Base-by-base conservation (phyloP, 768 basidiomycete species). In the Tricholoma flavovirens region DNA sequence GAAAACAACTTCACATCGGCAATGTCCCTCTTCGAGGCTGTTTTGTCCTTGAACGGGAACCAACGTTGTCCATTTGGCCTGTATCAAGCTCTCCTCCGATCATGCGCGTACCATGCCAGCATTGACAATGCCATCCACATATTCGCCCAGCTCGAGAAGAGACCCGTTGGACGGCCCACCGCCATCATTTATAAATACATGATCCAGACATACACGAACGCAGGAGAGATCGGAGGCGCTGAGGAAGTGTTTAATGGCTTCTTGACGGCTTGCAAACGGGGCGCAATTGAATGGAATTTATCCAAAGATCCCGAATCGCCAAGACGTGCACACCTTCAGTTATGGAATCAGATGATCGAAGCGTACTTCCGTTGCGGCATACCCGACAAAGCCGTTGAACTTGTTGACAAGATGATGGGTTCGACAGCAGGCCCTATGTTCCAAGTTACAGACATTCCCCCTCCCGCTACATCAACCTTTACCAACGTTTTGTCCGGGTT, bases 271-370 rank as follows among this genome's bases (percentile, higher is more conserved):
- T 73, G 74, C 21, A 59, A 69, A 10, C 64, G 66, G 0, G 78
- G 76, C 7, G 67, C 64, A 7, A 59, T 87, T 8, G 59, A 61
- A 8, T 72, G 73, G 67, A 62, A 62, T 53, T 62, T 61, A 36
- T 5, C 51, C n/a, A 33, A 50, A 4, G 32, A 56, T 11, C 14
- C 19, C 1, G 45, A 55, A 30, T 42, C 40, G 22, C 50, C 51
- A 3, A 46, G 51, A 21, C 65, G 68, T 29, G 69, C 71, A 19
- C 76, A 79, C 51, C 70, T 86, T 45, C 66, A 73, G 36, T 72
- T 86, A 2, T 93, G 83, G 83, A 88, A 90, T 60, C 74, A 79
- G 62, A 90, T 92, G 86, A 83, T 94, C 33, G 77, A 83, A 49
- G 78, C 84, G 0, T 86, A 89, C 68, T 86, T 94, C 75, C 77